Evolutionary conservation across 306 rosid species (phyloP), one percentile per base, ranked within the genome.

Genomic region (Prunus salicina): DNA sequence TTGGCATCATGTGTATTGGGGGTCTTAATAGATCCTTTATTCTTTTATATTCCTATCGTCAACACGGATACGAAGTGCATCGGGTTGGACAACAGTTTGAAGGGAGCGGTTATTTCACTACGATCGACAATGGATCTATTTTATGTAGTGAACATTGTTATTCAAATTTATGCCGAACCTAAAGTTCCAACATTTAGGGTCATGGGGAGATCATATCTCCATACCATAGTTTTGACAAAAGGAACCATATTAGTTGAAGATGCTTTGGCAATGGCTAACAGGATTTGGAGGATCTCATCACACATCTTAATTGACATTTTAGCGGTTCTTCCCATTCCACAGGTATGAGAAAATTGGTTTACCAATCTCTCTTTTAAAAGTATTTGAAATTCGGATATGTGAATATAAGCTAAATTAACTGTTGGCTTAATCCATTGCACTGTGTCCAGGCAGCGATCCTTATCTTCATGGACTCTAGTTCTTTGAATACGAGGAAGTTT

Each of bases 21-120:
- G 10, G 86, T 82, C 43, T 67, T 56, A 11, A 34, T 69, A 64
- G 85, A 82, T 68, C 82, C 85, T 4, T 62, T 82, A 75, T 77
- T 82, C 79, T 73, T 78, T 57, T 82, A 82, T 45, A 74, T 82
- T 72, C 82, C 86, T 15, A 68, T 75, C 25, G 28, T 82, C 13
- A 19, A 69, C 4, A 53, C 69, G 6, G 25, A 32, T 3, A 25
- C 16, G 51, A 78, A 74, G 28, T 82, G 86, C 69, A 53, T 82
- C 18, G 45, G 73, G 28, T 60, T 74, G 80, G 80, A 82, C 68
- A 43, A 24, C 4, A 69, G 53, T 45, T 74, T 82, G 82, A 57
- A 55, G 69, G 55, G 2, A 13, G 32, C 62, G 8, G 77, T 73
- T 22, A 66, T 71, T 30, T 61, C 64, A 12, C 24, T 78, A 28